Conservation (phyloP, 2,329 filamentous ascomycete genomes). For the Ascochyta clinopodiicola region DNA sequence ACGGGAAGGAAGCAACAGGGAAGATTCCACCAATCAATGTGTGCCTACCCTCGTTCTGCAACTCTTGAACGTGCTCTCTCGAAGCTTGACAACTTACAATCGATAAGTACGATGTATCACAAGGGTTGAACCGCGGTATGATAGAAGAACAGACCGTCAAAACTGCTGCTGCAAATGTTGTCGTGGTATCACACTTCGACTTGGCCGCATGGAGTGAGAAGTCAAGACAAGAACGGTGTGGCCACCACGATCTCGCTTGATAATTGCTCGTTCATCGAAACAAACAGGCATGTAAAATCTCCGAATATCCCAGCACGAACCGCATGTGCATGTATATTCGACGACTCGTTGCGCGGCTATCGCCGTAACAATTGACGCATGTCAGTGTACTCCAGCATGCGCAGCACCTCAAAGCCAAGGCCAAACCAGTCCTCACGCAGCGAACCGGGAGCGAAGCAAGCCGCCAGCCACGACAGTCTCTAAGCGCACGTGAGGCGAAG, state of each 20-base stretch:
- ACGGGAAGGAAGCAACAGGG: background rate
- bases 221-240: background rate
- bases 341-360: background rate
- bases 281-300: slow-evolving; percentile 2
- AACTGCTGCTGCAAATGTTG: too few relatives aligned
- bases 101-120: too few relatives aligned
- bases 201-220: too few relatives aligned
- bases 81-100: too few relatives aligned
- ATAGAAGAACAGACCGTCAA: too few relatives aligned
- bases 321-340: slow-evolving; percentile 1
- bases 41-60: background rate
- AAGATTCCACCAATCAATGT: slow-evolving; percentile 6
- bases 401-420: background rate
- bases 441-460: background rate
- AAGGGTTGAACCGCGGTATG: too few relatives aligned
- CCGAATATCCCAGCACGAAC: background rate
- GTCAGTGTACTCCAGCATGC: background rate
- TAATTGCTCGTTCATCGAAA: background rate
- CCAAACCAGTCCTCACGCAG: background rate
- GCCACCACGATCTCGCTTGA: background rate
- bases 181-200: too few relatives aligned
- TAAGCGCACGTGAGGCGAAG: background rate
- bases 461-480: background rate
- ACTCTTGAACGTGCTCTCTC: background rate
- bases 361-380: background rate